Conservation (phyloP, 805 yeast species). For the Metschnikowia lunata region DNA sequence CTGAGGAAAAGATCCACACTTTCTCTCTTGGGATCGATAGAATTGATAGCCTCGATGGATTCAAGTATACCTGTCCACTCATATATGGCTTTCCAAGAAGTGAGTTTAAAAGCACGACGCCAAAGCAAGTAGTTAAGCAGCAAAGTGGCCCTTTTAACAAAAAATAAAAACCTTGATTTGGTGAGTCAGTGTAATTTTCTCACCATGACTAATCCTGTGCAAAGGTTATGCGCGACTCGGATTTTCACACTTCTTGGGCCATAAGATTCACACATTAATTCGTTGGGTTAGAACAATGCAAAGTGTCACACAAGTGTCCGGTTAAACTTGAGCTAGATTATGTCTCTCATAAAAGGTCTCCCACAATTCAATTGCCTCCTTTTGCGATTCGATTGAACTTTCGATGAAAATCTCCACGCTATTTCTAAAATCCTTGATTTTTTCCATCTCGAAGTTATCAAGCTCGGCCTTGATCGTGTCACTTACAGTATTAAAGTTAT, state of each 20-base stretch:
- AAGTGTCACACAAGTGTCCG: too few relatives aligned
- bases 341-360: constrained; percentile 73
- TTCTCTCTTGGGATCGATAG: constrained; percentile 50
- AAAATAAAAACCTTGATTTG: too few relatives aligned
- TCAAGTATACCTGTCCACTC: constrained; percentile 47
- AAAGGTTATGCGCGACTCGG: constrained; percentile 3
- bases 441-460: constrained; percentile 64
- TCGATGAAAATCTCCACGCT: constrained; percentile 88
- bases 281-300: too few relatives aligned
- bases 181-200: neutral
- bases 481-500: constrained; percentile 60
- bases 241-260: neutral
- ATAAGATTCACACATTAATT: neutral
- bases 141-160: neutral
- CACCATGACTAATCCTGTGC: constrained; percentile 7
- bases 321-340: constrained; percentile 15
- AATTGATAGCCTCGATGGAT: constrained; percentile 43
- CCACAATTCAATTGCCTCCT: constrained; percentile 85
- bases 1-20: constrained; percentile 51
- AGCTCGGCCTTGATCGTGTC: constrained; percentile 66
- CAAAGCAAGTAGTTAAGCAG: too few relatives aligned
- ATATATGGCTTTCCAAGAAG: constrained; percentile 13
- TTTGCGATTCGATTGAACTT: constrained; percentile 86
- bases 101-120: too few relatives aligned
- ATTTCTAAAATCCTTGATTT: constrained; percentile 78